Evolutionary conservation across 2,329 filamentous ascomycete species (phyloP).

Genomic region (Huntiella abstrusa): DNA sequence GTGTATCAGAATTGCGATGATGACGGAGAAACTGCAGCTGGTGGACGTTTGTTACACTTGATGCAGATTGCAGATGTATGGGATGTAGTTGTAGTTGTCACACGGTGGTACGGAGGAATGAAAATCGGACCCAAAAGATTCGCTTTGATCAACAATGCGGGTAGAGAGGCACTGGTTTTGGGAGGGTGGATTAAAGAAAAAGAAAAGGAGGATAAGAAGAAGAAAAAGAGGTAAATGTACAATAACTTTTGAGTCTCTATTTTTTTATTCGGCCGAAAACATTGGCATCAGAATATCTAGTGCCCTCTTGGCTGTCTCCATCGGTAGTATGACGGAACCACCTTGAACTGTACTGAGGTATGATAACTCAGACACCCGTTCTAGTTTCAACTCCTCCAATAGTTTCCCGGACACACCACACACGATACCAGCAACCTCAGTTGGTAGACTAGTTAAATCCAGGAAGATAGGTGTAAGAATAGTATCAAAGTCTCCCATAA

Average conservation of each 20-base stretch:
- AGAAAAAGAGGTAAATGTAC: slow-evolving; percentile 7
- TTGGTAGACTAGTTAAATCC: slow-evolving; percentile 59
- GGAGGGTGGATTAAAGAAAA: slow-evolving; percentile 48
- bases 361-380: slow-evolving; percentile 53
- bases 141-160: slow-evolving; percentile 70
- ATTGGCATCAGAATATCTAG: slow-evolving; percentile 47
- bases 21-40: slow-evolving; percentile 86
- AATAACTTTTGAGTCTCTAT: background rate
- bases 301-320: slow-evolving; percentile 22
- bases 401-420: slow-evolving; percentile 78
- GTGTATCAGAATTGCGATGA: slow-evolving; percentile 73
- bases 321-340: slow-evolving; percentile 68
- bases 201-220: slow-evolving; percentile 24
- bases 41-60: slow-evolving; percentile 65
- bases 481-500: slow-evolving; percentile 57
- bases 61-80: slow-evolving; percentile 92
- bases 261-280: slow-evolving; percentile 20
- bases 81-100: slow-evolving; percentile 84
- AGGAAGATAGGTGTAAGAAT: slow-evolving; percentile 72
- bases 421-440: slow-evolving; percentile 85
- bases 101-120: slow-evolving; percentile 86
- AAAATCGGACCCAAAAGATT: slow-evolving; percentile 80
- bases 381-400: slow-evolving; percentile 47
- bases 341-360: slow-evolving; percentile 80
- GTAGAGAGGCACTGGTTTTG: slow-evolving; percentile 64